phyloP scores from a whole-genome alignment of 768 basidiomycete species.

The Psilocybe sp. region DNA sequence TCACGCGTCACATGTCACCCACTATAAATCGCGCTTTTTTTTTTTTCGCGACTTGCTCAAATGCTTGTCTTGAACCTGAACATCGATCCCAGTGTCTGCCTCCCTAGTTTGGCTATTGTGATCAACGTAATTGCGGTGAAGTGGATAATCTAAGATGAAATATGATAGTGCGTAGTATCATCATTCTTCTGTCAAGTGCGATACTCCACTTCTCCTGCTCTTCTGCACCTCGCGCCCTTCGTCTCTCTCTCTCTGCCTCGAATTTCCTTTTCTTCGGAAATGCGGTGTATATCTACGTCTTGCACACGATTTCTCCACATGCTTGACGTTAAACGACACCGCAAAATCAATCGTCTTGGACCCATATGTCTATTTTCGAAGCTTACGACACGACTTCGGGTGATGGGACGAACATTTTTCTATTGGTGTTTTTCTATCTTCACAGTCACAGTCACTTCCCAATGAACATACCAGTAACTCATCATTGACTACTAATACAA shows the following conservation, averaged over 20 bases:
- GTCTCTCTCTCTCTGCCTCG: not conserved
- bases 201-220: not conserved
- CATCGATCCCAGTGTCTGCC: no score
- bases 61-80: no score
- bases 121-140: no score
- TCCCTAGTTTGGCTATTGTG: no score
- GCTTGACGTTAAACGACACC: slow-evolving; percentile 70
- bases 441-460: not conserved
- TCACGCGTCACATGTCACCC: no score
- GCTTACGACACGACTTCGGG: slow-evolving; percentile 45
- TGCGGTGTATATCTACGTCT: slow-evolving; percentile 67
- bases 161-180: no score
- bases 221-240: not conserved
- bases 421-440: slow-evolving; percentile 4
- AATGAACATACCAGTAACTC: not conserved
- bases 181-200: not conserved
- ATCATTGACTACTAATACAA: no score
- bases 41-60: no score
- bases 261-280: not conserved
- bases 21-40: no score
- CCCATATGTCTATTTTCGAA: slow-evolving; percentile 51
- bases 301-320: slow-evolving; percentile 36
- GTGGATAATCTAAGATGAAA: no score
- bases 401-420: slow-evolving; percentile 34
- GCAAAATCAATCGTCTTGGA: slow-evolving; percentile 41